Conservation (phyloP, 225 moss, liverwort and hornwort species). For the Marchantia polymorpha region DNA sequence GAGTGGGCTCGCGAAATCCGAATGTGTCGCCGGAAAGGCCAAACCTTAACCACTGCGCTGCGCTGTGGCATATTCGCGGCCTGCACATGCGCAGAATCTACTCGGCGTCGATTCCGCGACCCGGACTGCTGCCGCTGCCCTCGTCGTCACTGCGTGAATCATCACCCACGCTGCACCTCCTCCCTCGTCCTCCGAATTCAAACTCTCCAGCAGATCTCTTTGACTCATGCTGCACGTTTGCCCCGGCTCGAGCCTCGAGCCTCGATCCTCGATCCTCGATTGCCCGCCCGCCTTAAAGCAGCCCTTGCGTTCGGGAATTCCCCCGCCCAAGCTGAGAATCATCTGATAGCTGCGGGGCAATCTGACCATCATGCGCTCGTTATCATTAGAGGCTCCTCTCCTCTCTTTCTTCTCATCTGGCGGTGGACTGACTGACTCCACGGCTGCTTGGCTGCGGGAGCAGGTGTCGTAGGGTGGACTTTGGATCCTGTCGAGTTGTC, state of each 20-base stretch:
- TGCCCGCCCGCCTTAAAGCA: not conserved
- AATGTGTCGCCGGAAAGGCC: not conserved
- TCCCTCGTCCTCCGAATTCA: not conserved
- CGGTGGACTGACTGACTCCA: too few relatives aligned
- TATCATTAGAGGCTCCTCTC: too few relatives aligned
- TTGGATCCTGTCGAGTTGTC: too few relatives aligned
- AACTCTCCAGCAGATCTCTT: not conserved
- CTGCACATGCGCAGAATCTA: slow-evolving; percentile 3
- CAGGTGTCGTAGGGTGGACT: too few relatives aligned
- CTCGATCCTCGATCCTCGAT: not conserved
- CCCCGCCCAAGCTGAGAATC: too few relatives aligned
- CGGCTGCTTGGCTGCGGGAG: too few relatives aligned
- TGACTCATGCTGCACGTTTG: slow-evolving; percentile 3
- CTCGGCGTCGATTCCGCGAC: too few relatives aligned
- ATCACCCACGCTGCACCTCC: not conserved
- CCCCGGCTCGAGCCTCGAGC: not conserved
- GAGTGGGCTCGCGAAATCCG: not conserved
- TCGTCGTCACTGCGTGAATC: not conserved
- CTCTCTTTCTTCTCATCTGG: too few relatives aligned
- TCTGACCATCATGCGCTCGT: too few relatives aligned
- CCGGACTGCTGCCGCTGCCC: too few relatives aligned
- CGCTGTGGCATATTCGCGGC: not conserved
- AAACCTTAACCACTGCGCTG: not conserved
- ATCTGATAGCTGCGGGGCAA: not conserved
- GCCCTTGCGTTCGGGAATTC: too few relatives aligned